Percentiles rank a stretch among this genome's conserved stretches.
phyloP scores from a whole-genome alignment of 768 basidiomycete genomes.

The Termitomyces sp. region DNA sequence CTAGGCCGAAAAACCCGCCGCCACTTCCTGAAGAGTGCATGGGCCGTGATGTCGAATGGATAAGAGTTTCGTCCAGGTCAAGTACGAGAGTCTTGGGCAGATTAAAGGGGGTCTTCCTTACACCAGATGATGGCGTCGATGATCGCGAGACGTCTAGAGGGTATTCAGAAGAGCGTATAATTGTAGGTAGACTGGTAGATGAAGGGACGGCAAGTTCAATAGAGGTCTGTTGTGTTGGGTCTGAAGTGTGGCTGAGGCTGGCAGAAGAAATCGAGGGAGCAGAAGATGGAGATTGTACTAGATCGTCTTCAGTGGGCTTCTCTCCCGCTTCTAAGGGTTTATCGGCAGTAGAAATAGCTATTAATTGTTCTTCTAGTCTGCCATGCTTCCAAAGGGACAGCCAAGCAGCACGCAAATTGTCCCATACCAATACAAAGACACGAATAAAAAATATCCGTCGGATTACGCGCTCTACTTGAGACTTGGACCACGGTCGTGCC shows the following conservation, averaged over 20 bases:
- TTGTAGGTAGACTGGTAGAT: constrained; percentile 6
- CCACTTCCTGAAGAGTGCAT: constrained; percentile 39
- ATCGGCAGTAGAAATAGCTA: constrained; percentile 1
- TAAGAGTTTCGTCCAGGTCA: constrained; percentile 97
- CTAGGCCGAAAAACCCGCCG: constrained; percentile 58
- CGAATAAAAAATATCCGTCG: constrained; percentile 68
- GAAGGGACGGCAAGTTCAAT: constrained; percentile 12
- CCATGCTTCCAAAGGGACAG: constrained; percentile 29
- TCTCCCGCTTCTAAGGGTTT: constrained; percentile 3
- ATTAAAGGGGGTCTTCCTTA: constrained; percentile 68
- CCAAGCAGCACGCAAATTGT: constrained; percentile 59
- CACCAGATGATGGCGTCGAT: constrained; percentile 41
- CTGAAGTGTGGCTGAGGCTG: constrained; percentile 2
- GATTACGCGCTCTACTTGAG: constrained; percentile 35
- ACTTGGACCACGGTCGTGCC: constrained; percentile 28
- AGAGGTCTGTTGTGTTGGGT: constrained; percentile 4
- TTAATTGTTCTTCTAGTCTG: constrained; percentile 3
- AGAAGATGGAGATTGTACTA: not conserved
- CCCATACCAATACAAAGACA: constrained; percentile 63
- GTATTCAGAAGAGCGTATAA: constrained; percentile 12
- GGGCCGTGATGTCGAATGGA: constrained; percentile 91
- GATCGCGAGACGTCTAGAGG: constrained; percentile 31
- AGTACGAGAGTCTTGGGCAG: constrained; percentile 92
- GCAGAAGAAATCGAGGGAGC: not conserved
- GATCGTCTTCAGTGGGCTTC: not conserved